Evolutionary conservation across 2,329 filamentous ascomycete genomes (phyloP), one percentile per base, ranked within the genome.

Genomic region (Tricladium varicosporioides): DNA sequence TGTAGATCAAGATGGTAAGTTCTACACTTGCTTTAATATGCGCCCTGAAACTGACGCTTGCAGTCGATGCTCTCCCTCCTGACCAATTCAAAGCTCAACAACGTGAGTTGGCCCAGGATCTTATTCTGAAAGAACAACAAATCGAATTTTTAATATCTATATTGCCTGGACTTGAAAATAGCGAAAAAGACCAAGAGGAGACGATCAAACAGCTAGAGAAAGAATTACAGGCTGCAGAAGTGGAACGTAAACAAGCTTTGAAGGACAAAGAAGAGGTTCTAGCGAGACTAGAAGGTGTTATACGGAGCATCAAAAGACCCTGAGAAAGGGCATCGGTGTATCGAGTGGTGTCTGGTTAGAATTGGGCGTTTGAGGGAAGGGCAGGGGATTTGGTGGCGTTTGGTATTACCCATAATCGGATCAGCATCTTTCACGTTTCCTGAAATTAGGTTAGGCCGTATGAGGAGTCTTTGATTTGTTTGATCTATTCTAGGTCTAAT

Each of bases 111-210:
- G 88, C 89, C 40, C 82, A 83, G 60, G 90, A 93, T 69, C 77
- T 94, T 22, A 86, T 93, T 57, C 72, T 89, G 57, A 91, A 92
- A 68, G 87, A 92, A 66, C 89, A 92, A 74, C 88, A 93, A 74
- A 91, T 94, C 60, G 90, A 94, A 71, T 78, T 83, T 46, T 75
- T 94, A 48, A 89, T 93, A 57, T 87, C 85, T 14, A 83, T 81
- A 18, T 78, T 95, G 1, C 91, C 91, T 0, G 91, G 91, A 0
- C 76, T 94, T 18, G 87, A 91, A 46, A 89, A 86, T 60, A 93
- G 87, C 67, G 88, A 93, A 70, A 78, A 82, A 60, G 87, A 92
- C 67, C 91, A 95, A 72, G 81, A 89, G 69, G 78, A 81, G 62
- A 81, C 82, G 56, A 85, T 89, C 57, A 80, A 77, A 64, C 83